These are phyloP conservation scores for Wallacemonas sp. DNA, from an alignment of 208 protist genomes.

Conservation along the genomic window DNA sequence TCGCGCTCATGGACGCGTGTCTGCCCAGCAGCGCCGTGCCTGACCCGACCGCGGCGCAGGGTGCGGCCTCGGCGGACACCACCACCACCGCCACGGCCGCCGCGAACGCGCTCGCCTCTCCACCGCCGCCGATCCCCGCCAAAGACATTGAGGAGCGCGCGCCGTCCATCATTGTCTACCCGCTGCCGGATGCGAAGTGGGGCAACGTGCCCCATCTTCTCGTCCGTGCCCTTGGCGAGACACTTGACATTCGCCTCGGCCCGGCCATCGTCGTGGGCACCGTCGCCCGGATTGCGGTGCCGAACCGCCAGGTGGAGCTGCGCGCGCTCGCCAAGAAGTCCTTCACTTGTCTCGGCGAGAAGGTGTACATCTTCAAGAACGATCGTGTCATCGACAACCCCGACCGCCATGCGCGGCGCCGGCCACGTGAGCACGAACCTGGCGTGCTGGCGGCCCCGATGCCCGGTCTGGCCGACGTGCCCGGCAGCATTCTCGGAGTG, in stretches of 20 bases:
- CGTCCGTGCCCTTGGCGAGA: slow-evolving; percentile 79
- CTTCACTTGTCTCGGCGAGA: slow-evolving; percentile 78
- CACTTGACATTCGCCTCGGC: slow-evolving; percentile 79
- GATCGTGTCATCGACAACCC: slow-evolving; percentile 88
- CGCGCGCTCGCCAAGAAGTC: slow-evolving; percentile 74
- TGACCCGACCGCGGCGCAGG: slow-evolving; percentile 1
- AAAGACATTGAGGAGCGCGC: slow-evolving; percentile 64
- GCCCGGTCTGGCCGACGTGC: background rate
- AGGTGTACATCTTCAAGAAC: slow-evolving; percentile 87
- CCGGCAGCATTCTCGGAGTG: background rate
- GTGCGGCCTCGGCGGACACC: background rate
- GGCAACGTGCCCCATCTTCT: slow-evolving; percentile 76
- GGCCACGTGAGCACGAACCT: background rate
- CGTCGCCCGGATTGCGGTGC: slow-evolving; percentile 82
- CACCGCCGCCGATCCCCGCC: slow-evolving; percentile 77
- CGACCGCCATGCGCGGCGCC: background rate
- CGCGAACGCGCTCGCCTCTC: slow-evolving; percentile 51
- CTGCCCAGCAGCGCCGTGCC: background rate
- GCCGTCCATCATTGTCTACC: slow-evolving; percentile 85
- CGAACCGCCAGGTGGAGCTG: slow-evolving; percentile 81
- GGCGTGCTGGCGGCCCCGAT: background rate
- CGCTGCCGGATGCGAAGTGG: slow-evolving; percentile 60
- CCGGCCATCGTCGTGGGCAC: slow-evolving; percentile 81
- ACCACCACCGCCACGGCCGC: slow-evolving; percentile 2
- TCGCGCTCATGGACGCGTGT: slow-evolving; percentile 54